Evolutionary conservation across 202 grass and related monocot genomes (phyloP).

Genomic region (Setaria italica): DNA sequence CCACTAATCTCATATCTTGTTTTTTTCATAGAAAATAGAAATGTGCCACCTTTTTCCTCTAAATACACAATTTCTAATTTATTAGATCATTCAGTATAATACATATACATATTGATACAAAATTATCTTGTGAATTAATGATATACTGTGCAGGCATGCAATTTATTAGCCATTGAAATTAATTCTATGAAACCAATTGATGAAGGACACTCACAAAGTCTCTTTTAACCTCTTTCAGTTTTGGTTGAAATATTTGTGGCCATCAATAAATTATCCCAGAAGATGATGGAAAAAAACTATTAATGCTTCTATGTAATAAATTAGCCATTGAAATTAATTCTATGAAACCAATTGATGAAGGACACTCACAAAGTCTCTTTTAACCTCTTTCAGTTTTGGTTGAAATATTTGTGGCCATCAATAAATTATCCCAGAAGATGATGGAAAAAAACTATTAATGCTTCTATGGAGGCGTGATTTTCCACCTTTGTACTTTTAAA

Average conservation of each 20-base stretch:
- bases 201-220: constrained; percentile 59
- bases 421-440: background rate
- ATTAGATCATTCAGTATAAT: background rate
- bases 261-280: background rate
- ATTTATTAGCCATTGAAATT: constrained; percentile 27
- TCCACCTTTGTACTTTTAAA: background rate
- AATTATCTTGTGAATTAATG: constrained; percentile 17
- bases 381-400: constrained; percentile 58
- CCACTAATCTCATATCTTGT: background rate
- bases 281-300: too few relatives aligned
- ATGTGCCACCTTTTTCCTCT: background rate
- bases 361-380: constrained; percentile 55
- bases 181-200: constrained; percentile 25
- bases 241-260: constrained; percentile 72
- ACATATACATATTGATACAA: constrained; percentile 16
- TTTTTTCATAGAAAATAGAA: background rate
- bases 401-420: constrained; percentile 65
- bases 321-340: constrained; percentile 31
- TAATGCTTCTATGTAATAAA: background rate
- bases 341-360: constrained; percentile 47
- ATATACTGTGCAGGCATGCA: background rate
- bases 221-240: constrained; percentile 59
- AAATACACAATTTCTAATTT: background rate
- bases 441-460: too few relatives aligned
- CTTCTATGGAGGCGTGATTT: too few relatives aligned